These are phyloP conservation scores for Daedaleopsis nitida DNA, from an alignment of 768 basidiomycete species.

Conservation along the genomic window DNA sequence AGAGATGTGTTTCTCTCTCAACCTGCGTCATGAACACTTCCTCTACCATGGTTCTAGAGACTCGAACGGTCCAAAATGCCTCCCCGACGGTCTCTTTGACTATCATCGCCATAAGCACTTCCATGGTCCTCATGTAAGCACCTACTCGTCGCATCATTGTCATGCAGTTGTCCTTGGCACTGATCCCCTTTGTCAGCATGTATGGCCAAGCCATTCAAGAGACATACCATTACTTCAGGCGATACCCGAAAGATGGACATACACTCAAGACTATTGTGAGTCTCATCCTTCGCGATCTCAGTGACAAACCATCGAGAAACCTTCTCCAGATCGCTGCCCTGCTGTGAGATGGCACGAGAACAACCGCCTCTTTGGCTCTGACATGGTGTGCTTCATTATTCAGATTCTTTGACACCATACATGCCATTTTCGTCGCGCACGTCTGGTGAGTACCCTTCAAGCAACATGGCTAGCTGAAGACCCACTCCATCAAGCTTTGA, in stretches of 20 bases:
- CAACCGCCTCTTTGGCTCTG: not conserved
- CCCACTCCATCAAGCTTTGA: no score
- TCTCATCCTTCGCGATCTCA: not conserved
- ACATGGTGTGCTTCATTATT: not conserved
- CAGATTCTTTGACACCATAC: not conserved
- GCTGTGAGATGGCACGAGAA: not conserved
- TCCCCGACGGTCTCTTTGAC: no score
- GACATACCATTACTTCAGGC: not conserved
- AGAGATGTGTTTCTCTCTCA: no score
- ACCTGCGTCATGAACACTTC: no score
- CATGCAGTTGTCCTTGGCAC: not conserved
- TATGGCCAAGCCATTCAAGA: not conserved
- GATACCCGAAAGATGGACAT: not conserved
- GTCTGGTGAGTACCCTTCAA: not conserved
- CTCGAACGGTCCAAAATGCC: no score
- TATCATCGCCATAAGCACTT: not conserved
- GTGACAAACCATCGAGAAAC: not conserved
- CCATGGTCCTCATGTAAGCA: not conserved
- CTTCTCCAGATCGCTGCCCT: not conserved
- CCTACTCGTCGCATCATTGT: not conserved
- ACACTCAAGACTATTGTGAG: not conserved
- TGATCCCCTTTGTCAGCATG: not conserved
- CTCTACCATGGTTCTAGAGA: no score
- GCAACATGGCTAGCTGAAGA: not conserved
- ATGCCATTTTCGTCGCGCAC: not conserved